These are phyloP conservation scores for Trichoderma asperellum DNA, from an alignment of 2,329 filamentous ascomycete species.

Conservation along the genomic window DNA sequence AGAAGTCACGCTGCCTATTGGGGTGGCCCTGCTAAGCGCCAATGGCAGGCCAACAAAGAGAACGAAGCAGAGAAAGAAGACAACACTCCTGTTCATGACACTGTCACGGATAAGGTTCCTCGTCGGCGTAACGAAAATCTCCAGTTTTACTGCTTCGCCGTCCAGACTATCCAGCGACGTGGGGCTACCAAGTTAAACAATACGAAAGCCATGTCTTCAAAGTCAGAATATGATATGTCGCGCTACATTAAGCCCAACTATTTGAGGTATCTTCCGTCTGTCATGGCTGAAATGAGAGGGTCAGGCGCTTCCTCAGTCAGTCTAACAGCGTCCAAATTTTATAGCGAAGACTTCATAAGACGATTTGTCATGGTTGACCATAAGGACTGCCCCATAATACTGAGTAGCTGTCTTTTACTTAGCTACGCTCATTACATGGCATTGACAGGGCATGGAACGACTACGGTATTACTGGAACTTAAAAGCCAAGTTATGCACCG, in stretches of 20 bases:
- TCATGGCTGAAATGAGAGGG: not conserved
- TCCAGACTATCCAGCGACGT: not conserved
- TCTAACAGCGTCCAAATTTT: not conserved
- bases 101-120: not conserved
- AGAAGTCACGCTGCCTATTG: slow-evolving; percentile 14
- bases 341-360: slow-evolving; percentile 1
- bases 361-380: slow-evolving; percentile 2
- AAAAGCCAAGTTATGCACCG: slow-evolving; percentile 8
- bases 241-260: not conserved
- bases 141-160: not conserved
- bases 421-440: slow-evolving; percentile 14
- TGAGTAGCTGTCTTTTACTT: slow-evolving; percentile 6
- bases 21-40: slow-evolving; percentile 15
- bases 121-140: not conserved
- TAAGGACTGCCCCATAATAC: not conserved
- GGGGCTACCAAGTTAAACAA: not conserved
- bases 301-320: not conserved
- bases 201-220: not conserved
- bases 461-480: not conserved
- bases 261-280: not conserved
- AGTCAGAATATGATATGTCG: no score
- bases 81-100: not conserved
- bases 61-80: not conserved
- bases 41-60: slow-evolving; percentile 6
- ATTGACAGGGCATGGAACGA: slow-evolving; percentile 5